Conservation (phyloP, 345 rosid genomes). For the Hibiscus syriacus region DNA sequence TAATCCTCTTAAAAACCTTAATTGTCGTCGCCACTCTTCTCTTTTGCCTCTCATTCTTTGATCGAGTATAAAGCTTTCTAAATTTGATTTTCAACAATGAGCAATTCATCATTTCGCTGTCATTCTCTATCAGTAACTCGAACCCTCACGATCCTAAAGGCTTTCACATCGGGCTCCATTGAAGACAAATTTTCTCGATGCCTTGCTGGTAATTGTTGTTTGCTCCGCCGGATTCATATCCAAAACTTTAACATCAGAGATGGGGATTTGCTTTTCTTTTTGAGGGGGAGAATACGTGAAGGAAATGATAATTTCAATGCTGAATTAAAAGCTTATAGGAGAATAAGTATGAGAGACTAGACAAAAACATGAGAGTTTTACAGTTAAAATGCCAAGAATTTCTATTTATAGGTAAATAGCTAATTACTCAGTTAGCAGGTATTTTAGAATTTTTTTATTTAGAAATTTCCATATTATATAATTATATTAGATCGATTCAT, state of each 20-base stretch:
- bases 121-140: slow-evolving; percentile 47
- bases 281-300: not conserved
- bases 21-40: no score
- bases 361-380: no score
- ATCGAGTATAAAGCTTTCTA: no score
- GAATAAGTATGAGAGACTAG: no score
- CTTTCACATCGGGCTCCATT: slow-evolving; percentile 2
- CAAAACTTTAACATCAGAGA: not conserved
- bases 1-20: no score
- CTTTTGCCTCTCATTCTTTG: no score
- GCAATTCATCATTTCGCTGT: no score
- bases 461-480: no score
- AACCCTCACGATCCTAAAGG: slow-evolving; percentile 37
- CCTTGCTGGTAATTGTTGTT: slow-evolving; percentile 23
- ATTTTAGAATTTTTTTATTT: no score
- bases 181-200: not conserved
- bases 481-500: no score
- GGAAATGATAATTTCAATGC: not conserved
- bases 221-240: slow-evolving; percentile 34
- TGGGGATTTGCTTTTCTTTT: not conserved
- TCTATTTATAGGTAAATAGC: slow-evolving; percentile 28
- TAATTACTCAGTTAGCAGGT: no score
- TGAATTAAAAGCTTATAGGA: not conserved
- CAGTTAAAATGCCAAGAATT: slow-evolving; percentile 36
- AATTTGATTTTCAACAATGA: no score